Base-by-base conservation (phyloP, 2,329 filamentous ascomycete species). In the Endothia cerciana region DNA sequence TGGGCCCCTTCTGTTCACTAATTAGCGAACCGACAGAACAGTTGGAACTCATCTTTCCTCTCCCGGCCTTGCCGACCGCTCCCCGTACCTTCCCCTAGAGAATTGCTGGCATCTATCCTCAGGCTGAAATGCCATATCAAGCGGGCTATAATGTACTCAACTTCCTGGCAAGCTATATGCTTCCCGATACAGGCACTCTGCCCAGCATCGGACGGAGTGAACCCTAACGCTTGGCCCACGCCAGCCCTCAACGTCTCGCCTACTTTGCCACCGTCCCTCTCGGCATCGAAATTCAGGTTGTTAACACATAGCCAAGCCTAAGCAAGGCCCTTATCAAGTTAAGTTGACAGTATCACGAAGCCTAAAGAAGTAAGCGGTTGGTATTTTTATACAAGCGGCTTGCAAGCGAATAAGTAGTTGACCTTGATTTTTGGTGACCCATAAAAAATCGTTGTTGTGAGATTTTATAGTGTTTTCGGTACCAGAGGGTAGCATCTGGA, bases 41-140 rank as follows among this genome's bases (percentile, higher is more conserved):
- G 33, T n/a, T 60, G 57, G 30, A 60, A 60, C 38, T 60, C 57
- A 30, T 60, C 57, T 11, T 60, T 60, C 38, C 19, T 47, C 57
- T 19, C 57, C 4, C 57, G 25, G 10, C 57, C 57, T 17, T 60
- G 38, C 7, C 28, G 13, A 1, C 38, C 57, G 4, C 4, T n/a
- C 4, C 41, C 41, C 15, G 25, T 60, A 8, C 38, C 57, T 47
- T 60, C 57, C 8, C 57, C 57, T 4, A 60, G 5, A 22, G 40
- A 2, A 6, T 33, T 33, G 1, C 10, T 11, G 33, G 40, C 15
- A 43, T 60, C 57, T 3, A 60, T 22, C 15, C 57, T 41, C 6
- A 60, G 2, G n/a, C 45, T 38, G 1, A 60, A 38, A 22, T 60
- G 17, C 57, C 57, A 60, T 0, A 60, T 25, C 19, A 60, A 13